These are phyloP conservation scores for Lentinus polychrous DNA, from an alignment of 1,284 basidiomycete species.

Conservation along the genomic window DNA sequence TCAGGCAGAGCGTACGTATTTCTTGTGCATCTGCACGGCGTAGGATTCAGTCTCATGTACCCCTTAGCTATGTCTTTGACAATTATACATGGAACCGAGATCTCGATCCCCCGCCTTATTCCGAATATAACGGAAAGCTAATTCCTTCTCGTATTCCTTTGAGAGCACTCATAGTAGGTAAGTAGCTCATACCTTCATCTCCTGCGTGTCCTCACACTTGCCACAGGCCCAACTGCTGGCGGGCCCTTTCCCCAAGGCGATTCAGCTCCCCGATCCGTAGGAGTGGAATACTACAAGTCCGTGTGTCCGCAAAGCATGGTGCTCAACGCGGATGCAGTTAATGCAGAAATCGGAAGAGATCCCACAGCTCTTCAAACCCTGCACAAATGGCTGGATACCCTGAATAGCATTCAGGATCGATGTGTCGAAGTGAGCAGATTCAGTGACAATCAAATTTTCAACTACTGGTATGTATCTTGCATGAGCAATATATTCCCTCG, in stretches of 20 bases:
- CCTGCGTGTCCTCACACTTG: not conserved
- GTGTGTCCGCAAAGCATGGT: constrained; percentile 18
- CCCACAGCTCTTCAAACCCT: constrained; percentile 25
- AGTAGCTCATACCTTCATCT: not conserved
- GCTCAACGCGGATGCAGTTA: constrained; percentile 20
- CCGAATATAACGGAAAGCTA: constrained; percentile 10
- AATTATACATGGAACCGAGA: constrained; percentile 14
- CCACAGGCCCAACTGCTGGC: constrained; percentile 6
- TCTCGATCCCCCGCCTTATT: constrained; percentile 3
- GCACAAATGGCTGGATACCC: constrained; percentile 31
- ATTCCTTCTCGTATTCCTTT: constrained; percentile 13
- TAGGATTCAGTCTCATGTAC: not conserved
- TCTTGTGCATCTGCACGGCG: not conserved
- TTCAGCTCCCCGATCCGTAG: constrained; percentile 1
- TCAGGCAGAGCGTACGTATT: constrained; percentile 11
- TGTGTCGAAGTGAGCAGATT: constrained; percentile 35
- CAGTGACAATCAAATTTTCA: constrained; percentile 29
- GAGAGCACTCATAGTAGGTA: constrained; percentile 11
- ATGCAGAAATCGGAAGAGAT: not conserved
- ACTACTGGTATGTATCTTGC: constrained; percentile 34
- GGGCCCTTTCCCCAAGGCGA: constrained; percentile 1
- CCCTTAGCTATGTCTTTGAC: constrained; percentile 13
- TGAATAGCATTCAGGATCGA: constrained; percentile 29
- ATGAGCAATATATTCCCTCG: not conserved
- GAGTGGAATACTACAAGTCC: constrained; percentile 2